Conservation (phyloP, 148 eudicot genomes). For the Diospyros lotus region DNA sequence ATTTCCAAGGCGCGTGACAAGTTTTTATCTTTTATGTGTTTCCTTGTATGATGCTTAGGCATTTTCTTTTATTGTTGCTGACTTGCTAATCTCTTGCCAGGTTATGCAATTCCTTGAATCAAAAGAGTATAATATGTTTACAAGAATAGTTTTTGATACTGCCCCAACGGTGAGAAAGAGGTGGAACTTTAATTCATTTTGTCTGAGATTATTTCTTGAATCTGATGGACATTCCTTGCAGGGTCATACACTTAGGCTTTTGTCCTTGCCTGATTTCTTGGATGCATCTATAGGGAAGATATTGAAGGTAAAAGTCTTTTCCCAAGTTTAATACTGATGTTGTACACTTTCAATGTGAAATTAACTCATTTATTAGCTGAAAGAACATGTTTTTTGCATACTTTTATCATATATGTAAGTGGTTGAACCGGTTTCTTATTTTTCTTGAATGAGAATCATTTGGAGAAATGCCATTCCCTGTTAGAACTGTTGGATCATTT, state of each 20-base stretch:
- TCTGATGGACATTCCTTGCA: conserved; percentile 22
- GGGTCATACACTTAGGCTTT: conserved; percentile 92
- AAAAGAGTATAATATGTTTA: conserved; percentile 71
- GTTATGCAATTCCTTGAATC: conserved; percentile 96
- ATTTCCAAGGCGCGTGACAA: conserved; percentile 61
- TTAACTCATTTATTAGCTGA: background rate
- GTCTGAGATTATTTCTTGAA: background rate
- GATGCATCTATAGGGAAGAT: conserved; percentile 97
- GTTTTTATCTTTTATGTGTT: background rate
- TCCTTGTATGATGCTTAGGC: background rate
- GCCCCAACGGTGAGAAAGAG: conserved; percentile 78
- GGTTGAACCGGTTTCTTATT: background rate
- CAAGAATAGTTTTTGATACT: conserved; percentile 89
- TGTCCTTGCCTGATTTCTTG: conserved; percentile 92
- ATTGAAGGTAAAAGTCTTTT: conserved; percentile 48
- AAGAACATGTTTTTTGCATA: background rate
- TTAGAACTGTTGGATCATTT: no score
- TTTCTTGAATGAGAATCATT: background rate
- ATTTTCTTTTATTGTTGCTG: conserved; percentile 14
- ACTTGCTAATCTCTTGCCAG: conserved; percentile 28
- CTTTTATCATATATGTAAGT: no score
- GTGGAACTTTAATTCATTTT: background rate
- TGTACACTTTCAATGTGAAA: background rate
- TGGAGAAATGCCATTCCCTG: no score
- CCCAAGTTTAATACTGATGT: background rate